Evolutionary conservation across 2,329 filamentous ascomycete genomes (phyloP).

Genomic region (Fusarium chlamydosporum): DNA sequence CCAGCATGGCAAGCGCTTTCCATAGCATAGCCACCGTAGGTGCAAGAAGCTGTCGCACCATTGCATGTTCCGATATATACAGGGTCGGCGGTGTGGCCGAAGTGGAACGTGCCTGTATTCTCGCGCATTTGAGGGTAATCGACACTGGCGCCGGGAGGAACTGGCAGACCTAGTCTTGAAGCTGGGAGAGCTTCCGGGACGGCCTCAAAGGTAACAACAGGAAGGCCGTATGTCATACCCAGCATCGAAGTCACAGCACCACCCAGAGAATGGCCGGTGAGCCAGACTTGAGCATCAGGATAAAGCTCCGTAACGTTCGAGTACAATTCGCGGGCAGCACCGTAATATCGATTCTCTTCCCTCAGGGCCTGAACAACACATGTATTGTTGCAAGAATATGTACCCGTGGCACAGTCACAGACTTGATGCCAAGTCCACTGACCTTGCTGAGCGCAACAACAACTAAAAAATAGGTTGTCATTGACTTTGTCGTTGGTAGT

Average conservation of each 20-base stretch:
- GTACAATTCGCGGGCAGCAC: constrained; percentile 88
- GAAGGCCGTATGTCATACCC: constrained; percentile 90
- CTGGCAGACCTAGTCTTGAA: constrained; percentile 84
- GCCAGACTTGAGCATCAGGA: constrained; percentile 86
- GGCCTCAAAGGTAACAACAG: constrained; percentile 93
- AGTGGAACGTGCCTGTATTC: constrained; percentile 86
- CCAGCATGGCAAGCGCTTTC: constrained; percentile 94
- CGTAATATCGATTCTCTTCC: constrained; percentile 92
- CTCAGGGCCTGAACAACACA: constrained; percentile 82
- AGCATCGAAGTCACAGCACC: constrained; percentile 91
- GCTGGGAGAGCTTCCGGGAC: constrained; percentile 92
- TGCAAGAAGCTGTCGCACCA: constrained; percentile 88
- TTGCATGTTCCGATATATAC: constrained; percentile 96
- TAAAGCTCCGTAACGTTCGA: constrained; percentile 93
- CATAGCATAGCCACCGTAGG: constrained; percentile 92
- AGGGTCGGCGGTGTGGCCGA: constrained; percentile 95
- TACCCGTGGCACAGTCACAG: constrained; percentile 89
- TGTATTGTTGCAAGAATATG: constrained; percentile 92
- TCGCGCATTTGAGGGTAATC: constrained; percentile 77
- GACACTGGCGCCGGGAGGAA: constrained; percentile 83
- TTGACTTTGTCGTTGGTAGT: constrained; percentile 98
- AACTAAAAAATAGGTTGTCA: constrained; percentile 98
- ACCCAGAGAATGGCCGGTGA: constrained; percentile 92
- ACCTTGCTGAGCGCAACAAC: constrained; percentile 94
- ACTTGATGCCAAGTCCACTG: constrained; percentile 92